These are phyloP conservation scores for Microdochium trichocladiopsis DNA, from an alignment of 2,329 filamentous ascomycete species.

Conservation along the genomic window DNA sequence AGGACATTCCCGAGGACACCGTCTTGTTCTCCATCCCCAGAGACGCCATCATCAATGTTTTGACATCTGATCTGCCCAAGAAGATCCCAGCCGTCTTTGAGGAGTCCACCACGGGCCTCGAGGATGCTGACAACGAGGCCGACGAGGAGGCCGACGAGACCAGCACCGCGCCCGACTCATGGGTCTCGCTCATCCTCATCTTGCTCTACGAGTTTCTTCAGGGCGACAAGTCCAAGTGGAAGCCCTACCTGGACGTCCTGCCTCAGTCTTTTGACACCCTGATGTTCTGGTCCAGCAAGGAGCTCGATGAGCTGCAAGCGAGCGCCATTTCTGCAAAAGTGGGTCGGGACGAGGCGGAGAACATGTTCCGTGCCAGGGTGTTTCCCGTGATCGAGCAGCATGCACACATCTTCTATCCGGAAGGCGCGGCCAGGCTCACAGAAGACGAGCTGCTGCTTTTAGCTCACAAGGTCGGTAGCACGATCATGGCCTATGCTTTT, in stretches of 20 bases:
- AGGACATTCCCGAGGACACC: conserved; percentile 66
- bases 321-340: conserved; percentile 73
- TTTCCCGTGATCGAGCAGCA: conserved; percentile 42
- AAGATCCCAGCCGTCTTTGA: conserved; percentile 48
- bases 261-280: conserved; percentile 70
- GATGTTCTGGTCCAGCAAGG: conserved; percentile 77
- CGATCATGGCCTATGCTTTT: conserved; percentile 91
- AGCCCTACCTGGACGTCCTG: conserved; percentile 69
- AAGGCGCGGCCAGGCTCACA: conserved; percentile 19
- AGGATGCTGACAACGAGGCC: conserved; percentile 28
- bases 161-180: conserved; percentile 37
- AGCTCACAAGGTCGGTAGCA: conserved; percentile 76
- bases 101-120: conserved; percentile 19
- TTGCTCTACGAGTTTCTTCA: conserved; percentile 70
- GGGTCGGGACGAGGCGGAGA: conserved; percentile 64
- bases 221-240: conserved; percentile 60
- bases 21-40: conserved; percentile 77
- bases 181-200: conserved; percentile 61
- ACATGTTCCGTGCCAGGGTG: conserved; percentile 54
- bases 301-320: conserved; percentile 67
- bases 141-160: conserved; percentile 23
- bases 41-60: conserved; percentile 59
- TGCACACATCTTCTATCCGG: conserved; percentile 35
- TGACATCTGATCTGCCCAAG: conserved; percentile 62
- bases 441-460: conserved; percentile 40